phyloP scores from a whole-genome alignment of 2,329 filamentous ascomycete species.

The Colletotrichum zoysiae region DNA sequence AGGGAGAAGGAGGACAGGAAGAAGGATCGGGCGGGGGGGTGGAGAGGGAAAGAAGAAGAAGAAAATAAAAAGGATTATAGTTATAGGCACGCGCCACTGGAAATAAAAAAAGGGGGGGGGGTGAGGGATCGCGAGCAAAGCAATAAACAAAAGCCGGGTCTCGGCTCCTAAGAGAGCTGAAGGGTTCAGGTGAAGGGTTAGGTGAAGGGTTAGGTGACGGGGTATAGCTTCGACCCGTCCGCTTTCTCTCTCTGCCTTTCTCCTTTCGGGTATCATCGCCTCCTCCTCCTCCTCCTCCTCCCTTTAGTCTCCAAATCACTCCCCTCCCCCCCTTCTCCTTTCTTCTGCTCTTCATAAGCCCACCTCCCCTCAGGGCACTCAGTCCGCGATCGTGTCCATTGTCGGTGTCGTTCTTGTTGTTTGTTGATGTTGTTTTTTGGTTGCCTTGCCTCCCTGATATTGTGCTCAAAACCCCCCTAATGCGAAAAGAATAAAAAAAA shows the following conservation, averaged over 20 bases:
- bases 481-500: background rate
- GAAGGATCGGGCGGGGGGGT: no score
- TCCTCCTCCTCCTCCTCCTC: background rate
- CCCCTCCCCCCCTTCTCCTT: no score
- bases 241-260: background rate
- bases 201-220: no score
- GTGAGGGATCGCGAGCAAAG: background rate
- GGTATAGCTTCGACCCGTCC: no score
- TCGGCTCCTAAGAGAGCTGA: background rate
- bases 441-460: background rate
- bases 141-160: background rate
- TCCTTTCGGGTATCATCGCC: constrained; percentile 36
- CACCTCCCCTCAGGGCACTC: background rate
- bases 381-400: background rate
- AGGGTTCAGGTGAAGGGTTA: no score
- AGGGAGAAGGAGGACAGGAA: no score
- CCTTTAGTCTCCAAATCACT: background rate
- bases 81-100: background rate
- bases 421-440: background rate
- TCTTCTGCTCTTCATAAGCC: background rate
- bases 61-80: background rate
- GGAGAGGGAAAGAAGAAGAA: background rate
- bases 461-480: background rate
- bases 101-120: no score
- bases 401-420: no score